Percentiles rank a stretch among this genome's conserved stretches.
Evolutionary conservation across 306 rosid genomes (phyloP).

Genomic region (Trifolium pratense): DNA sequence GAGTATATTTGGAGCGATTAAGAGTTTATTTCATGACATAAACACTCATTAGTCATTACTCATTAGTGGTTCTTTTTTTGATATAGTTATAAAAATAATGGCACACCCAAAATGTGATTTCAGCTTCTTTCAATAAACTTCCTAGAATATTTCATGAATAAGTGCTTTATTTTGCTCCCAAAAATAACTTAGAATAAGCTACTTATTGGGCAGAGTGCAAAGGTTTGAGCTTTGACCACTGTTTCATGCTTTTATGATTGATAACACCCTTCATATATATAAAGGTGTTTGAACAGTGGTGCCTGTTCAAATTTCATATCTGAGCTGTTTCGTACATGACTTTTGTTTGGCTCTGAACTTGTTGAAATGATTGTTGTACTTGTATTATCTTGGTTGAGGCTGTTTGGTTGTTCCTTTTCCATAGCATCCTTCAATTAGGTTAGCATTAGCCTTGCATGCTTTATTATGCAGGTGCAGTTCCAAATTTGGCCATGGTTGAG

Average conservation of each 20-base stretch:
- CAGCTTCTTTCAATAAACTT: too few relatives aligned
- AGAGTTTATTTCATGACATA: too few relatives aligned
- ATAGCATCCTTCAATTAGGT: constrained; percentile 6
- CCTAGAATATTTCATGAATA: too few relatives aligned
- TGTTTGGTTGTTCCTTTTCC: constrained; percentile 24
- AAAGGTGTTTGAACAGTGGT: neutral
- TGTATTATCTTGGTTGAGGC: constrained; percentile 26
- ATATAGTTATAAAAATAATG: too few relatives aligned
- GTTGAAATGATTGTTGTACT: constrained; percentile 36
- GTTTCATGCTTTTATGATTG: neutral
- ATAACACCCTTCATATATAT: constrained; percentile 1
- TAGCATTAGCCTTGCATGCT: constrained; percentile 30
- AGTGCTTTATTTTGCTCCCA: neutral
- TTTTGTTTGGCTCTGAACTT: constrained; percentile 6
- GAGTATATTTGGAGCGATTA: too few relatives aligned
- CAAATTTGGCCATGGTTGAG: constrained; percentile 79
- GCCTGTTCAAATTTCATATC: neutral
- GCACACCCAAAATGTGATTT: too few relatives aligned
- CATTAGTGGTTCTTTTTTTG: too few relatives aligned
- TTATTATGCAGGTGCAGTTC: constrained; percentile 68
- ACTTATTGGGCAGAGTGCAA: neutral
- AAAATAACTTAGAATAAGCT: constrained; percentile 3
- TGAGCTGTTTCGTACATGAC: neutral
- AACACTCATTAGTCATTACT: too few relatives aligned
- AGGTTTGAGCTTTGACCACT: constrained; percentile 12